Evolutionary conservation across 306 rosid species (phyloP).

Genomic region (Vigna unguiculata): DNA sequence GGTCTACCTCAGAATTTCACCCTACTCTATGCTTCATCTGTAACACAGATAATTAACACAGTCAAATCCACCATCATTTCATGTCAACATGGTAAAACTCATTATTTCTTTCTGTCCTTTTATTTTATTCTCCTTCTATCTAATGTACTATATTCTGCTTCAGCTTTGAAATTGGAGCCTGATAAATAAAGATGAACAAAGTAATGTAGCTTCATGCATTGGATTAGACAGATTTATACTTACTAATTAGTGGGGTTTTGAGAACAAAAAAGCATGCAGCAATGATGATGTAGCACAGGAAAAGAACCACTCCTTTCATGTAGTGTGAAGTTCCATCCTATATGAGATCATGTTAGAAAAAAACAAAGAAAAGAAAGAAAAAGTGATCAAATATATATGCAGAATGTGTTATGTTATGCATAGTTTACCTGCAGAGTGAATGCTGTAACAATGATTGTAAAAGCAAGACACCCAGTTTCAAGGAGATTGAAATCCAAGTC

Average conservation of each 20-base stretch:
- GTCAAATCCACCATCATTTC: not conserved
- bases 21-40: conserved; percentile 16
- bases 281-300: conserved; percentile 74
- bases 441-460: conserved; percentile 74
- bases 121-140: too few species aligned
- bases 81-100: not conserved
- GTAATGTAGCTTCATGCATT: not conserved
- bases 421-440: conserved; percentile 77
- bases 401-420: not conserved
- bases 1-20: not conserved
- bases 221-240: conserved; percentile 37
- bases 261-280: conserved; percentile 85
- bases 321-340: conserved; percentile 98
- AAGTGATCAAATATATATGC: not conserved
- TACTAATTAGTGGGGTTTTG: conserved; percentile 55
- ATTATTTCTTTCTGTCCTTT: too few species aligned
- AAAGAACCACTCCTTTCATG: conserved; percentile 81
- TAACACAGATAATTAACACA: not conserved
- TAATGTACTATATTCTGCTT: too few species aligned
- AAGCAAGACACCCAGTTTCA: conserved; percentile 88
- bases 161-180: too few species aligned
- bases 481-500: conserved; percentile 83
- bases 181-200: not conserved
- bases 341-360: conserved; percentile 3
- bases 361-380: not conserved